A percentile compares a stretch with the other conserved stretches of the same genome.
Conservation (phyloP, 148 eudicot species). For the Fallopia convolvulus region DNA sequence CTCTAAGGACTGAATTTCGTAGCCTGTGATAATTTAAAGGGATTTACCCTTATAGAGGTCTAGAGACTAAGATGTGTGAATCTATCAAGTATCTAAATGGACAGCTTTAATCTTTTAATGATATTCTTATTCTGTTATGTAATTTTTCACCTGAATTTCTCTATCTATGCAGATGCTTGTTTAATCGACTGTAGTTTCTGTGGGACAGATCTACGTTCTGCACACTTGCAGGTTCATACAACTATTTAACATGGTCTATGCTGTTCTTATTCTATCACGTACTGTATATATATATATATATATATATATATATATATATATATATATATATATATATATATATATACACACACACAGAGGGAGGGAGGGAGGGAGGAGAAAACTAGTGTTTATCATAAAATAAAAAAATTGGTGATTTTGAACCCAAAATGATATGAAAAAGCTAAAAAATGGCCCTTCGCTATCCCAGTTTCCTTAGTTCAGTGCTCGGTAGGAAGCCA, state of each 20-base stretch:
- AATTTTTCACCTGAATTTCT: not conserved
- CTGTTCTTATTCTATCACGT: not conserved
- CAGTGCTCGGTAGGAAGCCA: not conserved
- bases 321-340: no score
- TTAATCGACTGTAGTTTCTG: constrained; percentile 88
- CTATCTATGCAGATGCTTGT: constrained; percentile 71
- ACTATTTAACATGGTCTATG: not conserved
- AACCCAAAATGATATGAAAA: not conserved
- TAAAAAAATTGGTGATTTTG: not conserved
- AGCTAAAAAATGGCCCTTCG: not conserved
- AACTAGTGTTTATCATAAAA: not conserved
- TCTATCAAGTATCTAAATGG: not conserved
- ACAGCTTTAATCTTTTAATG: not conserved
- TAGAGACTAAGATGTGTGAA: not conserved
- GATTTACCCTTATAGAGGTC: not conserved
- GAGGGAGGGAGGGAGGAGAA: no score
- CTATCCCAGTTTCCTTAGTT: not conserved
- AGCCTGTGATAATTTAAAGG: not conserved
- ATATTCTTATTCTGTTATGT: not conserved
- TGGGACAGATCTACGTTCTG: constrained; percentile 84
- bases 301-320: no score
- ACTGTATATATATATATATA: no score
- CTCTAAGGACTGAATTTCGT: not conserved
- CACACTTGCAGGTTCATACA: constrained; percentile 72
- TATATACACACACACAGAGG: no score